phyloP scores from a whole-genome alignment of 2,329 filamentous ascomycete species.

The Elsinoe fawcettii region DNA sequence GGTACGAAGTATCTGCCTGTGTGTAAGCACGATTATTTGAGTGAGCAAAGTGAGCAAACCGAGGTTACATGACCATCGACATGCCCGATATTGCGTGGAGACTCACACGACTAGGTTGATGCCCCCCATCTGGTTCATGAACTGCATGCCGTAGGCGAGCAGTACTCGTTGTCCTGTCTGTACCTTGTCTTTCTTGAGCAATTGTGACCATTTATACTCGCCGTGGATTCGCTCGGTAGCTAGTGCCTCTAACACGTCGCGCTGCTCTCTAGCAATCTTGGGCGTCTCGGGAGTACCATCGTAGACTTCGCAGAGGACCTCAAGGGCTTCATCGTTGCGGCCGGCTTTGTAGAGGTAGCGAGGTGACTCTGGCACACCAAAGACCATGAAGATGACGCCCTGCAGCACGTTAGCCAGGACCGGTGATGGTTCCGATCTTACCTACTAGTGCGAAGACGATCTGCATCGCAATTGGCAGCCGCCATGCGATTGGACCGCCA shows the following conservation, averaged over 20 bases:
- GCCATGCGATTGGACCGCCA: constrained; percentile 39
- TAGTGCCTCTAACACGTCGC: constrained; percentile 32
- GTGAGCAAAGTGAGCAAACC: background rate
- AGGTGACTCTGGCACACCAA: constrained; percentile 34
- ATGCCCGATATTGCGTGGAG: background rate
- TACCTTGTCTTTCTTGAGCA: constrained; percentile 34
- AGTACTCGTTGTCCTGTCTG: constrained; percentile 35
- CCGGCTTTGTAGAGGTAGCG: constrained; percentile 32
- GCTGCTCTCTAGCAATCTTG: constrained; percentile 27
- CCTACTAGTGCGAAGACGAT: constrained; percentile 34
- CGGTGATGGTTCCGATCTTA: background rate
- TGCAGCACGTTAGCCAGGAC: constrained; percentile 20
- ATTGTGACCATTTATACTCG: constrained; percentile 33
- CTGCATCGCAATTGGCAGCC: constrained; percentile 42
- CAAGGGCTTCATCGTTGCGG: constrained; percentile 27
- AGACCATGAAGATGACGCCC: constrained; percentile 35
- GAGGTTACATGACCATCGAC: background rate
- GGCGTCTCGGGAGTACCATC: constrained; percentile 23
- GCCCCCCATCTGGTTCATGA: constrained; percentile 35
- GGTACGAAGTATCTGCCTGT: constrained; percentile 35
- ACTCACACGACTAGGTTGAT: constrained; percentile 34
- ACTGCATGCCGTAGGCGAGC: constrained; percentile 34
- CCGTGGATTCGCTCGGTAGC: constrained; percentile 32
- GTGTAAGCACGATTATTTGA: background rate
- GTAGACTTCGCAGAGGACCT: constrained; percentile 30